A percentile compares a stretch with the other conserved stretches of the same genome.
These are phyloP conservation scores for Fusarium sp. DNA, from an alignment of 2,329 filamentous ascomycete genomes.

Conservation along the genomic window DNA sequence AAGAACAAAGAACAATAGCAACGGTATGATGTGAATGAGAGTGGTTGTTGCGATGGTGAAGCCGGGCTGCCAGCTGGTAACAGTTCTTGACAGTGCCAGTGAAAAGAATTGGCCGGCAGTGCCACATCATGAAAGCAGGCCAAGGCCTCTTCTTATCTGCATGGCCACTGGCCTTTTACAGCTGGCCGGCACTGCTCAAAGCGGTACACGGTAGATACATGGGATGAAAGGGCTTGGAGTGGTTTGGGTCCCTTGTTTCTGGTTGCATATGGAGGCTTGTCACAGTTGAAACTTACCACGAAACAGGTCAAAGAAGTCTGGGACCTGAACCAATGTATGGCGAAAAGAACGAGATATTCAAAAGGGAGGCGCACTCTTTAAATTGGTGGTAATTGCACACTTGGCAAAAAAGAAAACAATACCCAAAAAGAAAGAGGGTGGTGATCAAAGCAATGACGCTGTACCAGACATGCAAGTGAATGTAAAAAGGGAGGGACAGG, in stretches of 20 bases:
- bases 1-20: slow-evolving; percentile 26
- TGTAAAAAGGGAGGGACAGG: slow-evolving; percentile 16
- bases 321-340: neutral
- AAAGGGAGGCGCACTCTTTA: slow-evolving; percentile 21
- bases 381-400: slow-evolving; percentile 5
- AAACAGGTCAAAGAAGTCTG: slow-evolving; percentile 9
- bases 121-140: neutral
- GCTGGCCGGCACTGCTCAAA: slow-evolving; percentile 8
- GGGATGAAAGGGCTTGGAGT: slow-evolving; percentile 1
- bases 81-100: slow-evolving; percentile 24
- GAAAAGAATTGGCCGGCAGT: neutral
- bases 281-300: slow-evolving; percentile 27
- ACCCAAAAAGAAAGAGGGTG: slow-evolving; percentile 25
- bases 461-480: slow-evolving; percentile 29
- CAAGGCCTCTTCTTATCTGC: neutral
- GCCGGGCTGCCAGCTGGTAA: slow-evolving; percentile 7
- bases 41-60: slow-evolving; percentile 6
- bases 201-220: slow-evolving; percentile 15
- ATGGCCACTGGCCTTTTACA: slow-evolving; percentile 20
- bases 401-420: neutral
- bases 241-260: slow-evolving; percentile 5
- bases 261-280: slow-evolving; percentile 20
- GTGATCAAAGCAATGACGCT: slow-evolving; percentile 26
- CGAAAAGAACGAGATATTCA: neutral
- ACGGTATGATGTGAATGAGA: slow-evolving; percentile 5